These are phyloP conservation scores for Adansonia gregorii DNA, from an alignment of 441 rosid genomes.

Conservation along the genomic window DNA sequence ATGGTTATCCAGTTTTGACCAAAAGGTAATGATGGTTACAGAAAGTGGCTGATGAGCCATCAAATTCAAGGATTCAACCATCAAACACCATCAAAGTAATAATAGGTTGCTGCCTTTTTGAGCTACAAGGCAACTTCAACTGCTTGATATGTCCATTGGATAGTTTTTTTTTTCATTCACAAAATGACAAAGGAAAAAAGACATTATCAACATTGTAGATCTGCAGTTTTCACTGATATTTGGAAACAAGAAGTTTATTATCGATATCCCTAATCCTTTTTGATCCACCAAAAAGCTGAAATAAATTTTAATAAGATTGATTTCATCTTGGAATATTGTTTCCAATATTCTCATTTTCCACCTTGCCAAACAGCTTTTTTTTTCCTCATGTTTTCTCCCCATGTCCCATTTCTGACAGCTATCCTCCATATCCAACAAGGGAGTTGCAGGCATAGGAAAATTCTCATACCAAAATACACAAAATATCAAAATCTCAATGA, in stretches of 20 bases:
- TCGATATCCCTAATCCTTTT: neutral
- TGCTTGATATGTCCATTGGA: constrained; percentile 17
- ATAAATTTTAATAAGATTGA: neutral
- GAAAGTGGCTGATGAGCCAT: constrained; percentile 22
- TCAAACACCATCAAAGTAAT: neutral
- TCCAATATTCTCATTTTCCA: neutral
- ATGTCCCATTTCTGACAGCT: constrained; percentile 4
- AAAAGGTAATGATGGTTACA: neutral
- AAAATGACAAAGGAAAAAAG: neutral
- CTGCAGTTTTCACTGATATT: neutral
- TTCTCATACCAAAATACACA: neutral
- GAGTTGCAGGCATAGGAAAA: neutral
- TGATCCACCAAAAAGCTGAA: constrained; percentile 7
- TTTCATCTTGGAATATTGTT: neutral
- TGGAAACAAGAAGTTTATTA: neutral
- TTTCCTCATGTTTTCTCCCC: neutral
- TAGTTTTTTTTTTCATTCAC: neutral
- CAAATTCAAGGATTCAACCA: constrained; percentile 9
- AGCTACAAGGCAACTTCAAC: constrained; percentile 28
- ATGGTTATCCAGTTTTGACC: neutral
- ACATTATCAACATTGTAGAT: neutral
- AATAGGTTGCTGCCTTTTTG: constrained; percentile 24
- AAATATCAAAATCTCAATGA: neutral
- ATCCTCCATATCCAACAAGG: neutral
- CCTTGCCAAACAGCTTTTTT: neutral